phyloP scores from a whole-genome alignment of 2,329 filamentous ascomycete genomes.

The Colletotrichum zoysiae region DNA sequence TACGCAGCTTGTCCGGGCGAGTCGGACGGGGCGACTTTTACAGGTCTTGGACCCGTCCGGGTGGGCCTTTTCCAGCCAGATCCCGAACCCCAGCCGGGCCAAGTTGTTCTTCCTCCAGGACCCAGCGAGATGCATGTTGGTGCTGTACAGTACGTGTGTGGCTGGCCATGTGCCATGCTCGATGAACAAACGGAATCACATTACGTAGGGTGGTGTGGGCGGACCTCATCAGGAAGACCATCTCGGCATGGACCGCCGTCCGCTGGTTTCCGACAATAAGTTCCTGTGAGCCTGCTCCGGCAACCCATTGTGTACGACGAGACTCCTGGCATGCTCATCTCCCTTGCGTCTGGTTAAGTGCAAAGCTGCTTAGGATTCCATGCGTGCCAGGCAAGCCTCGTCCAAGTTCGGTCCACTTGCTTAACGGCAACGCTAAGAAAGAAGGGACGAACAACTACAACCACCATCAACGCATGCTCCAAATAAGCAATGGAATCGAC shows the following conservation, averaged over 20 bases:
- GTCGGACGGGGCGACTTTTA: conserved; percentile 37
- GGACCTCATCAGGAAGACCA: neutral
- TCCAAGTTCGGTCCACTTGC: conserved; percentile 26
- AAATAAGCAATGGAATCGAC: conserved; percentile 3
- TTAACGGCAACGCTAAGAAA: conserved; percentile 17
- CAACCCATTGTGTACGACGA: conserved; percentile 4
- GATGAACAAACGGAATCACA: conserved; percentile 2
- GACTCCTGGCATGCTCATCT: conserved; percentile 31
- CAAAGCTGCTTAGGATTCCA: conserved; percentile 15
- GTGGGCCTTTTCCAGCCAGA: conserved; percentile 34
- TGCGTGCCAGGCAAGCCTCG: conserved; percentile 29
- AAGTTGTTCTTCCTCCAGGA: conserved; percentile 31
- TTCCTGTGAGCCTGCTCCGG: neutral
- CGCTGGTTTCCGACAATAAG: neutral
- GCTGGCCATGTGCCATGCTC: conserved; percentile 22
- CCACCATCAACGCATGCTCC: neutral
- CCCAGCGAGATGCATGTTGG: conserved; percentile 24
- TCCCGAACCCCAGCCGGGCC: conserved; percentile 37
- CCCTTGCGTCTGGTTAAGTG: conserved; percentile 31
- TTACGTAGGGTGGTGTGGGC: conserved; percentile 21
- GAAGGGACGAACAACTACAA: conserved; percentile 23
- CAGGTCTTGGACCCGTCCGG: conserved; percentile 37
- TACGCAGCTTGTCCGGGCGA: conserved; percentile 30
- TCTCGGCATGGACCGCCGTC: neutral
- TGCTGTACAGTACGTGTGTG: conserved; percentile 25